phyloP scores from a whole-genome alignment of 2,329 filamentous ascomycete genomes.

The Rutstroemia sp. region DNA sequence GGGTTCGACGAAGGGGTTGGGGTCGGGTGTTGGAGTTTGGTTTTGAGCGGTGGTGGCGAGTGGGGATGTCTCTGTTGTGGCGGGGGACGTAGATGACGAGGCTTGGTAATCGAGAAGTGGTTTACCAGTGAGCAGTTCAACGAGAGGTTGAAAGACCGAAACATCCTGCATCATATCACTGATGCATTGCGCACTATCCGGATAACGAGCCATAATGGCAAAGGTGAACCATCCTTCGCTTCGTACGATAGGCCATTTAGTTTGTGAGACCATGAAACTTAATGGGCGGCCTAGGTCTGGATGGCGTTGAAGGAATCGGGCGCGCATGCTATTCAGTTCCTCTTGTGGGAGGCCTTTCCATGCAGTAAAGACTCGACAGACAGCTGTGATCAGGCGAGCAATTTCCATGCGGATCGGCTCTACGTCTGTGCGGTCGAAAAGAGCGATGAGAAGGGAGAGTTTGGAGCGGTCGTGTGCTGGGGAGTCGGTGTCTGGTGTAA shows the following conservation, averaged over 20 bases:
- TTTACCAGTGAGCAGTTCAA: slow-evolving; percentile 42
- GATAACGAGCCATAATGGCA: slow-evolving; percentile 49
- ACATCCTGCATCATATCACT: slow-evolving; percentile 36
- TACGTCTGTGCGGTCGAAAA: slow-evolving; percentile 39
- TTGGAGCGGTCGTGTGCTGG: slow-evolving; percentile 30
- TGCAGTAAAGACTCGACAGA: slow-evolving; percentile 50
- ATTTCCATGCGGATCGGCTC: slow-evolving; percentile 54
- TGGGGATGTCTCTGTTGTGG: not conserved
- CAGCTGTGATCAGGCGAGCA: slow-evolving; percentile 43
- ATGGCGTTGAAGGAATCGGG: slow-evolving; percentile 27
- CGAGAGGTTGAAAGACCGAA: slow-evolving; percentile 38
- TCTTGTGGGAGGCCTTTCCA: slow-evolving; percentile 21
- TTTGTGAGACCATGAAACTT: slow-evolving; percentile 46
- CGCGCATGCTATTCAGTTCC: slow-evolving; percentile 31
- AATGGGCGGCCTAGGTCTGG: slow-evolving; percentile 33
- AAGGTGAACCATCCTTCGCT: slow-evolving; percentile 57
- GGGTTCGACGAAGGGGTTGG: not conserved
- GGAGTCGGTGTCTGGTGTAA: slow-evolving; percentile 32
- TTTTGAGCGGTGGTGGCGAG: not conserved
- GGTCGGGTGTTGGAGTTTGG: not conserved
- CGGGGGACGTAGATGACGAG: not conserved
- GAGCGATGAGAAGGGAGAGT: slow-evolving; percentile 33
- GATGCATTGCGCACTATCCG: slow-evolving; percentile 42
- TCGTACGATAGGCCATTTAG: slow-evolving; percentile 50
- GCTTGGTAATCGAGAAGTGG: slow-evolving; percentile 21